These are phyloP conservation scores for Cryptosporidium canis DNA, from an alignment of 169 alveolate species.

Conservation along the genomic window DNA sequence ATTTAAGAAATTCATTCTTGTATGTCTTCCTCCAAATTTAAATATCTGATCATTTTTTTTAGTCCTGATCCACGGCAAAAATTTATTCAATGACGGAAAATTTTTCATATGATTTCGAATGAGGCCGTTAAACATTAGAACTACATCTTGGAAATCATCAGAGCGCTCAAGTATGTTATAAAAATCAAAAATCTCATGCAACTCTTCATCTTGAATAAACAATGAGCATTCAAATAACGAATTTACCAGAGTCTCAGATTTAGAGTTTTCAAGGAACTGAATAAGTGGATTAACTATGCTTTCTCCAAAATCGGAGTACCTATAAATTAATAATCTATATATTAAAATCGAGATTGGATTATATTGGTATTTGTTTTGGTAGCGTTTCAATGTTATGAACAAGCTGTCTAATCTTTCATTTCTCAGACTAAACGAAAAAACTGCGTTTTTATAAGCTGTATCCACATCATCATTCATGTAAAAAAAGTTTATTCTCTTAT, in stretches of 20 bases:
- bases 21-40: background rate
- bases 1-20: background rate
- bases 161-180: background rate
- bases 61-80: slow-evolving; percentile 17
- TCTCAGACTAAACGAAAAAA: slow-evolving; percentile 12
- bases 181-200: slow-evolving; percentile 19
- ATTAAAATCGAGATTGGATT: slow-evolving; percentile 42
- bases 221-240: slow-evolving; percentile 48
- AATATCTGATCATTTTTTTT: background rate
- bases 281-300: background rate
- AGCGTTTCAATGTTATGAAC: background rate
- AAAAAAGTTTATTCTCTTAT: slow-evolving; percentile 35
- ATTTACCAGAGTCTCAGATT: background rate
- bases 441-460: background rate
- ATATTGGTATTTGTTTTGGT: slow-evolving; percentile 7
- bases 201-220: slow-evolving; percentile 15
- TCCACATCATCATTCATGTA: slow-evolving; percentile 4
- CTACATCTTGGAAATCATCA: slow-evolving; percentile 16
- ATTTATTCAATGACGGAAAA: background rate
- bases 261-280: background rate
- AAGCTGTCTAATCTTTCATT: slow-evolving; percentile 13
- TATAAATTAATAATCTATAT: slow-evolving; percentile 15
- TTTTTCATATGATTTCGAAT: background rate
- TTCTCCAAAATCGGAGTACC: background rate
- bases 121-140: background rate